Evolutionary conservation across 2,329 filamentous ascomycete species (phyloP).

Genomic region (Aureobasidium vineae): DNA sequence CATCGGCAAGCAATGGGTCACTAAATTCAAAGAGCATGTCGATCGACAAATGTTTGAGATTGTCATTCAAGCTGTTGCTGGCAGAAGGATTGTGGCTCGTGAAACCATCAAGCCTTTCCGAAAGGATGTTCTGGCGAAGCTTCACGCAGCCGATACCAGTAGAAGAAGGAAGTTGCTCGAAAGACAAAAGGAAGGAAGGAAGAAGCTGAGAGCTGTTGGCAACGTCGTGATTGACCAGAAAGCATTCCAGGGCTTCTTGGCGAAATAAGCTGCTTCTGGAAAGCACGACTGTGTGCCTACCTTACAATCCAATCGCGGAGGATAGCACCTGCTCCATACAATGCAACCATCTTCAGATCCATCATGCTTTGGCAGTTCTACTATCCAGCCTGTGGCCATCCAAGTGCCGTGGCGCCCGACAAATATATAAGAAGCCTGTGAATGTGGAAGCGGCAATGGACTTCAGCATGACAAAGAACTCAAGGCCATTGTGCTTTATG

Average conservation of each 20-base stretch:
- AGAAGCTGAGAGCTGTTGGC: conserved; percentile 75
- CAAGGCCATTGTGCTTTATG: background rate
- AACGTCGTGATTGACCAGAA: conserved; percentile 97
- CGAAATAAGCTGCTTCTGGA: conserved; percentile 56
- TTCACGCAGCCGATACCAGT: conserved; percentile 86
- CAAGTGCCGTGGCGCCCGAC: background rate
- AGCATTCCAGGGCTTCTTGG: conserved; percentile 89
- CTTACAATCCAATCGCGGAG: background rate
- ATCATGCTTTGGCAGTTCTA: background rate
- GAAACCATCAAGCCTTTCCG: conserved; percentile 96
- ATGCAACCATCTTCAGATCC: background rate
- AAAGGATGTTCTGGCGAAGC: conserved; percentile 89
- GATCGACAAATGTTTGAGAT: conserved; percentile 97
- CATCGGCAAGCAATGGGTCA: conserved; percentile 83
- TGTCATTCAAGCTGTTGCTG: conserved; percentile 82
- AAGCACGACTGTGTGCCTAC: background rate
- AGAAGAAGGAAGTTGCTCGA: conserved; percentile 83
- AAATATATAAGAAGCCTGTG: background rate
- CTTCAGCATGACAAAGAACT: background rate
- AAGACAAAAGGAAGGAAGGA: conserved; percentile 94
- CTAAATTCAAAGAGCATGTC: conserved; percentile 95
- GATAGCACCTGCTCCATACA: background rate
- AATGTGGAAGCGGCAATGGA: background rate
- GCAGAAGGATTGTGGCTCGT: conserved; percentile 73
- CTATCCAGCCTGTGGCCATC: background rate